Evolutionary conservation across 2,329 filamentous ascomycete genomes (phyloP).

Genomic region (Fusarium torulosum): DNA sequence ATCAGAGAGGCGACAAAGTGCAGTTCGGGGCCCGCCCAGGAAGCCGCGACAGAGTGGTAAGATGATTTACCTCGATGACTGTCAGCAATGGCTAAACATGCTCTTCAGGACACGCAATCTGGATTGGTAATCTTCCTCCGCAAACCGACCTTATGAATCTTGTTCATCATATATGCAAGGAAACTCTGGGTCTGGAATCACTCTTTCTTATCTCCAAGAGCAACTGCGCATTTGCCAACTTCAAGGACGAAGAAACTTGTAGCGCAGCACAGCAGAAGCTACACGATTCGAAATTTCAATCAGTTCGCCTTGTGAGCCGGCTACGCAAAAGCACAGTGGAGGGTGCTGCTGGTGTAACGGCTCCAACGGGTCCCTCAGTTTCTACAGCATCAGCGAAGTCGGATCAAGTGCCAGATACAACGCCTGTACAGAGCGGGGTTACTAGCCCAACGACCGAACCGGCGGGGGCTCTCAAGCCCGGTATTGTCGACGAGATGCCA

Average conservation of each 20-base stretch:
- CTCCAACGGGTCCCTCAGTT: conserved; percentile 67
- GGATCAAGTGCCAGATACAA: conserved; percentile 27
- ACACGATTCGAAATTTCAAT: conserved; percentile 90
- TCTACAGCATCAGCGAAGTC: conserved; percentile 48
- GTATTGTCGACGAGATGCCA: conserved; percentile 18
- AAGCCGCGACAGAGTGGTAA: conserved; percentile 71
- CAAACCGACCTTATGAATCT: conserved; percentile 84
- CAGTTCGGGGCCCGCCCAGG: conserved; percentile 53
- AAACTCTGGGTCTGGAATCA: conserved; percentile 84
- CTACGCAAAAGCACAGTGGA: conserved; percentile 72
- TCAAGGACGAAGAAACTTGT: conserved; percentile 83
- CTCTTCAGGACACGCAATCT: conserved; percentile 81
- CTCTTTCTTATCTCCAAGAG: conserved; percentile 96
- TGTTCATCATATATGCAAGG: conserved; percentile 90
- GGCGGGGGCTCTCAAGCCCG: background rate
- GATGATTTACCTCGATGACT: conserved; percentile 44
- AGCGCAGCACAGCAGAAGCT: conserved; percentile 82
- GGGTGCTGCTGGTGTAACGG: conserved; percentile 60
- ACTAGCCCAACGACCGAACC: conserved; percentile 19
- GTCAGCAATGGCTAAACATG: conserved; percentile 15
- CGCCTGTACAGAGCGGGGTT: conserved; percentile 7
- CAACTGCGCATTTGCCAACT: conserved; percentile 97
- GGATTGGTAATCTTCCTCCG: conserved; percentile 94
- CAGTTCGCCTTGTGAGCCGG: conserved; percentile 86
- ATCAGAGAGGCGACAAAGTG: conserved; percentile 41